phyloP scores from a whole-genome alignment of 768 basidiomycete genomes.

The Termitomyces sp. region DNA sequence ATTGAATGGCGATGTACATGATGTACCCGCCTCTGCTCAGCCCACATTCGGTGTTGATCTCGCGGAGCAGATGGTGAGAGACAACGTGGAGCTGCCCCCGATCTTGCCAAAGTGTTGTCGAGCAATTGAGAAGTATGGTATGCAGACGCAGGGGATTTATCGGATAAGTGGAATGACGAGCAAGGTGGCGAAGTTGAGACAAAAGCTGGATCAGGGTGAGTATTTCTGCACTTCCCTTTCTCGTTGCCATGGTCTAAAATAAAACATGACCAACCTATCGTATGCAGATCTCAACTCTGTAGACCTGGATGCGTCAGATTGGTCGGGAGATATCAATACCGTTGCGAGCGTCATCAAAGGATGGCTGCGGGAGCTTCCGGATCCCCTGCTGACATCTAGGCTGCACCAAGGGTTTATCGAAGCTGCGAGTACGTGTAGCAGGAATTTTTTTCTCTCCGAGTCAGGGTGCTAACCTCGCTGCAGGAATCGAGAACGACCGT shows the following conservation, averaged over 20 bases:
- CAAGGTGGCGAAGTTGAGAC: conserved; percentile 78
- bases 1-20: conserved; percentile 46
- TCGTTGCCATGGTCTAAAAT: not conserved
- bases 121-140: conserved; percentile 88
- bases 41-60: conserved; percentile 95
- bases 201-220: conserved; percentile 78
- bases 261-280: not conserved
- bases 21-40: conserved; percentile 43
- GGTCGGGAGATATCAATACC: conserved; percentile 93
- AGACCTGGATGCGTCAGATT: conserved; percentile 83
- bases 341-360: conserved; percentile 92
- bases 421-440: conserved; percentile 58
- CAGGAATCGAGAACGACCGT: conserved; percentile 91
- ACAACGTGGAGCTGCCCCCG: conserved; percentile 83
- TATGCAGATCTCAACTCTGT: conserved; percentile 73
- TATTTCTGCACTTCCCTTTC: conserved; percentile 1
- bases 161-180: conserved; percentile 89
- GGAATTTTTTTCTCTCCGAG: not conserved
- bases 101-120: conserved; percentile 86
- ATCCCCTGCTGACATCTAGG: conserved; percentile 79
- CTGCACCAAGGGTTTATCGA: conserved; percentile 94
- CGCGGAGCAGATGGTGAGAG: conserved; percentile 88
- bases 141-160: conserved; percentile 85
- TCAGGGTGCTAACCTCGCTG: not conserved
- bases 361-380: conserved; percentile 95